A percentile compares a stretch with the other conserved stretches of the same genome.
These are phyloP conservation scores for Phalaenopsis equestris DNA, from an alignment of 106 monocot genomes.

Conservation along the genomic window DNA sequence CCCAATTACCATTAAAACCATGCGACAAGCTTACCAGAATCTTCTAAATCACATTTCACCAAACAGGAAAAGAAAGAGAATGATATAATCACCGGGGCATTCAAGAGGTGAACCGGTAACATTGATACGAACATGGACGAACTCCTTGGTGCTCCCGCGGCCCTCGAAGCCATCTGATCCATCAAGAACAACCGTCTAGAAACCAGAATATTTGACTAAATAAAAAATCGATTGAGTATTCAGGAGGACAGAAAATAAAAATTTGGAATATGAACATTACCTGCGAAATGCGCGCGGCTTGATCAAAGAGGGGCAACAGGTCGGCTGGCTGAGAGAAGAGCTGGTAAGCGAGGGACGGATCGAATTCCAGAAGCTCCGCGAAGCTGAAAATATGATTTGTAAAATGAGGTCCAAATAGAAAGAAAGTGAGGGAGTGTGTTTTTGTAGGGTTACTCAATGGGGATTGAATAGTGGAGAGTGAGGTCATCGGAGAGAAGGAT, in stretches of 20 bases:
- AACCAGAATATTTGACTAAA: neutral
- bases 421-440: neutral
- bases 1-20: neutral
- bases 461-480: conserved; percentile 62
- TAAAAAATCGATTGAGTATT: neutral
- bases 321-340: conserved; percentile 56
- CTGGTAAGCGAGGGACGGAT: conserved; percentile 49
- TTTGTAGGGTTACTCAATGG: conserved; percentile 9
- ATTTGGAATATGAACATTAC: conserved; percentile 5
- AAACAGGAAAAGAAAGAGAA: neutral
- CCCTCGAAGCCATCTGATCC: conserved; percentile 27
- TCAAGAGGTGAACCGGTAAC: conserved; percentile 78
- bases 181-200: conserved; percentile 41
- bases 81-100: conserved; percentile 51
- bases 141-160: conserved; percentile 34
- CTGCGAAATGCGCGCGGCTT: conserved; percentile 57
- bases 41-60: neutral
- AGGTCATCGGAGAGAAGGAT: conserved; percentile 55
- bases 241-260: neutral
- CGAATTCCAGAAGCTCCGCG: conserved; percentile 71
- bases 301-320: conserved; percentile 58
- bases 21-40: neutral
- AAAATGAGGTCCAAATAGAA: neutral
- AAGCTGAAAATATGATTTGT: conserved; percentile 37
- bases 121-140: conserved; percentile 75